A percentile compares a stretch with the other conserved stretches of the same genome.
These are phyloP conservation scores for Neoboletus magnificus DNA, from an alignment of 768 basidiomycete species.

Conservation along the genomic window DNA sequence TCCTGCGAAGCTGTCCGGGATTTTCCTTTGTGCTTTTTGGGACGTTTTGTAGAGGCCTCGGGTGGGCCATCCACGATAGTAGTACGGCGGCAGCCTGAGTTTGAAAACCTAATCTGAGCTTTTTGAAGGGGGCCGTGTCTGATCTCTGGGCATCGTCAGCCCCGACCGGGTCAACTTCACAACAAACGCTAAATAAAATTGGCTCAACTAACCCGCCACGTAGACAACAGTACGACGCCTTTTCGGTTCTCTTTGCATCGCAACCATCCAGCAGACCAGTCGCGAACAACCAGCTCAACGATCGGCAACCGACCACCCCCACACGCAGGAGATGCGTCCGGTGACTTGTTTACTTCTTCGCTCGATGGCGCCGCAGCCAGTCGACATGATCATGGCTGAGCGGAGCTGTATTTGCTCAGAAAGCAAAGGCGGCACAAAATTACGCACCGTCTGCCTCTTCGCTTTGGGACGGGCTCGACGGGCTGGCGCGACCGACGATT, in stretches of 20 bases:
- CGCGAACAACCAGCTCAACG: constrained; percentile 19
- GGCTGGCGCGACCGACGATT: constrained; percentile 38
- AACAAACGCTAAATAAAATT: constrained; percentile 32
- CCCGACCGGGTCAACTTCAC: constrained; percentile 44
- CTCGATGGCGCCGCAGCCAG: constrained; percentile 10
- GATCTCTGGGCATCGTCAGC: constrained; percentile 56
- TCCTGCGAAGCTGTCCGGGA: neutral
- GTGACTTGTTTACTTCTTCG: constrained; percentile 50
- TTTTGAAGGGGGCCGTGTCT: too few relatives aligned
- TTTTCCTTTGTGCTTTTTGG: neutral
- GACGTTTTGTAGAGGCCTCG: neutral
- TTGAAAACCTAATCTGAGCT: too few relatives aligned
- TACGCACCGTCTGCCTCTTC: constrained; percentile 32
- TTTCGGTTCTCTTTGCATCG: constrained; percentile 49
- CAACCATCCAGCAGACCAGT: constrained; percentile 26
- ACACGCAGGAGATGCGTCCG: constrained; percentile 63
- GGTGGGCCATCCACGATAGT: neutral
- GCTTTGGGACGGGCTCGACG: constrained; percentile 64
- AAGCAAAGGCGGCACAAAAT: constrained; percentile 37
- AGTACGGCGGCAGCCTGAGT: neutral
- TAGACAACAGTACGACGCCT: too few relatives aligned
- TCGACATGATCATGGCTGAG: constrained; percentile 66
- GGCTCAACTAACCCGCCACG: constrained; percentile 12
- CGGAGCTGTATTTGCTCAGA: constrained; percentile 58
- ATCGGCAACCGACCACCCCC: constrained; percentile 15